Conservation (phyloP, 352 stramenopile species). For the Pythium phragmiticola region DNA sequence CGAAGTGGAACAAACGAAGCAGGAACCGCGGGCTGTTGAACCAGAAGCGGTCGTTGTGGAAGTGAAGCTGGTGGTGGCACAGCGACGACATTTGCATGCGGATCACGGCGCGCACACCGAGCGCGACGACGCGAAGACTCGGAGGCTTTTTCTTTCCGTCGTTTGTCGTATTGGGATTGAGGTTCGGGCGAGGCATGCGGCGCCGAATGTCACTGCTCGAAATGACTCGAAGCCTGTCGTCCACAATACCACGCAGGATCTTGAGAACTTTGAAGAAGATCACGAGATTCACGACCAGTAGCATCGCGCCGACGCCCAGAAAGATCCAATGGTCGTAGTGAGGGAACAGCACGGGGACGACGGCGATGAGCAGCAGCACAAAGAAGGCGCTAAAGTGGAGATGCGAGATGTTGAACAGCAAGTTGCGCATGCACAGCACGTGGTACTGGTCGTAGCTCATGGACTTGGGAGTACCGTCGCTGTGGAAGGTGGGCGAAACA, state of each 20-base stretch:
- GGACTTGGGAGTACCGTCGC: constrained; percentile 27
- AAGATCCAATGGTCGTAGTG: constrained; percentile 76
- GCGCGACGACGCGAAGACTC: constrained; percentile 54
- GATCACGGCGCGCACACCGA: constrained; percentile 66
- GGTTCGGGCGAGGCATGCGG: constrained; percentile 26
- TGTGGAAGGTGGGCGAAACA: constrained; percentile 27
- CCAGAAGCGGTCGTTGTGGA: constrained; percentile 83
- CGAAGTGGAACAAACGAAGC: constrained; percentile 81
- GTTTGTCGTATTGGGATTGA: neutral
- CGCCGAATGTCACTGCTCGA: constrained; percentile 61
- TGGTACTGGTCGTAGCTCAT: constrained; percentile 79
- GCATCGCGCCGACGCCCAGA: constrained; percentile 47
- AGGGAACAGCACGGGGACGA: constrained; percentile 67
- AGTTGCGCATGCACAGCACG: constrained; percentile 83
- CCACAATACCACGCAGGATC: constrained; percentile 80
- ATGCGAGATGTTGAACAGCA: constrained; percentile 80
- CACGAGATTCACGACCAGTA: constrained; percentile 68
- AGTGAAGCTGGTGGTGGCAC: constrained; percentile 78
- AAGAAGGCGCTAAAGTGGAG: constrained; percentile 78
- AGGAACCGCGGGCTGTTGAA: constrained; percentile 73
- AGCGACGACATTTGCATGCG: constrained; percentile 89
- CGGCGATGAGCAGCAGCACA: constrained; percentile 66
- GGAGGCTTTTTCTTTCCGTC: constrained; percentile 19
- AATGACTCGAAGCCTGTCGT: constrained; percentile 76
- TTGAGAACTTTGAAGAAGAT: constrained; percentile 87